Evolutionary conservation across 2,329 filamentous ascomycete species (phyloP), one percentile per base, ranked within the genome.

Genomic region (Rhynchosporium secalis): DNA sequence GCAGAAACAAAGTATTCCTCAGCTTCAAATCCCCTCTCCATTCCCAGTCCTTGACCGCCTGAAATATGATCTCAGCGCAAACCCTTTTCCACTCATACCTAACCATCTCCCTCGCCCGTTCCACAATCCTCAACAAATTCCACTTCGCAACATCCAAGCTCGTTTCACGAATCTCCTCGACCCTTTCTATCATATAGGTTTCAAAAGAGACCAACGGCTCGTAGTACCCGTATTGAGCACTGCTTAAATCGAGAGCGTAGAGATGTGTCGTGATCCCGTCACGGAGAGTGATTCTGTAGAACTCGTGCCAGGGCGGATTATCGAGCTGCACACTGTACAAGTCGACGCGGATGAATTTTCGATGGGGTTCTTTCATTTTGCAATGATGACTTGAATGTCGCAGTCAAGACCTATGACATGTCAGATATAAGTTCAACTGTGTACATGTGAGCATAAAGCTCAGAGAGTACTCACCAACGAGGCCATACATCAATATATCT

Each of bases 211-310:
- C 59, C 1, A 66, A 55, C 0, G 63, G 49, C 1, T 61, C 10
- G 9, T 60, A 58, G n/a, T 57, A 63, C 2, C 65, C 62, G 28
- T 56, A 66, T 51, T 66, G 60, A 3, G 62, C 62, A 9, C 64
- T 29, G 3, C 56, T 31, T 8, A 66, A 26, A 45, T 65, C 66
- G 2, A 68, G 29, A 33, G 33, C 29, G 28, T 62, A 68, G 26
- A 13, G 1, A 8, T 41, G 5, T 46, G 20, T 7, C 4, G 4
- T 9, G 20, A 4, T 20, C 7, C 3, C 9, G 8, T 20, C 43
- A 3, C 10, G 15, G 9, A 46, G n/a, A 26, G 43, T 46, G 43
- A 46, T n/a, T n/a, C 26, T 46, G 43, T 20, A 46, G 43, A 46
- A 46, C 15, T 46, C 20, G 26, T 46, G 43, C 3, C n/a, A 2